phyloP scores from a whole-genome alignment of 768 basidiomycete species.

The Coprinopsis sp. region DNA sequence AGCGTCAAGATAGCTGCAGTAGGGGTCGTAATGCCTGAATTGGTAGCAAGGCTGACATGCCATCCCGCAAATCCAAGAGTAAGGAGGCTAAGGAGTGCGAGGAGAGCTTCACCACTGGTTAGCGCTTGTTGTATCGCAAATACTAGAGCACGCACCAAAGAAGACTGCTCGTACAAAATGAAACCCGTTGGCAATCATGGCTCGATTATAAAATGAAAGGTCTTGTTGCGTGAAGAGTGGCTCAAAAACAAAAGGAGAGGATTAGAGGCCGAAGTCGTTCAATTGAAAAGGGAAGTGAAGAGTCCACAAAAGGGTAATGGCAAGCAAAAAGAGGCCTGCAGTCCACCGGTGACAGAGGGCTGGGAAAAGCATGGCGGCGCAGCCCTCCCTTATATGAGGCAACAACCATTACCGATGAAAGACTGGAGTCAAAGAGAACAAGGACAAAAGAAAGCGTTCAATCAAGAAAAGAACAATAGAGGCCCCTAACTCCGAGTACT shows the following conservation, averaged over 20 bases:
- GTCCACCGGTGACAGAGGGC: slow-evolving; percentile 28
- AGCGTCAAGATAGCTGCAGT: slow-evolving; percentile 46
- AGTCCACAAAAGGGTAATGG: slow-evolving; percentile 3
- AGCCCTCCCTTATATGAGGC: not conserved
- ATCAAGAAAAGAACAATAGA: not conserved
- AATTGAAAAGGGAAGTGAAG: slow-evolving; percentile 2
- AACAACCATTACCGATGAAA: no score
- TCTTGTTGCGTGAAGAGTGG: not conserved
- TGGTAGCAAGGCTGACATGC: slow-evolving; percentile 42
- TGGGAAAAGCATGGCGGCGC: not conserved
- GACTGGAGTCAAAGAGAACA: slow-evolving; percentile 8
- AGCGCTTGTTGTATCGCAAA: no score
- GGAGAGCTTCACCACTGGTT: slow-evolving; percentile 38
- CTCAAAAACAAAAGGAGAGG: slow-evolving; percentile 2
- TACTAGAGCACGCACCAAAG: slow-evolving; percentile 52
- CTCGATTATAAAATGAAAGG: not conserved
- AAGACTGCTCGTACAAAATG: slow-evolving; percentile 52
- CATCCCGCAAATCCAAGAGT: slow-evolving; percentile 53
- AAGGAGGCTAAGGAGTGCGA: slow-evolving; percentile 48
- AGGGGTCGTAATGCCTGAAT: slow-evolving; percentile 35
- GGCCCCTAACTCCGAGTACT: no score
- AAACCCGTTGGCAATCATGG: slow-evolving; percentile 45
- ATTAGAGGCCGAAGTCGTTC: slow-evolving; percentile 1
- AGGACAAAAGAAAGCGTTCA: slow-evolving; percentile 6
- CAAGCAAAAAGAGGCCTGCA: slow-evolving; percentile 12